Base-by-base conservation (phyloP, 805 yeast species). In the Cyberlindnera americana region DNA sequence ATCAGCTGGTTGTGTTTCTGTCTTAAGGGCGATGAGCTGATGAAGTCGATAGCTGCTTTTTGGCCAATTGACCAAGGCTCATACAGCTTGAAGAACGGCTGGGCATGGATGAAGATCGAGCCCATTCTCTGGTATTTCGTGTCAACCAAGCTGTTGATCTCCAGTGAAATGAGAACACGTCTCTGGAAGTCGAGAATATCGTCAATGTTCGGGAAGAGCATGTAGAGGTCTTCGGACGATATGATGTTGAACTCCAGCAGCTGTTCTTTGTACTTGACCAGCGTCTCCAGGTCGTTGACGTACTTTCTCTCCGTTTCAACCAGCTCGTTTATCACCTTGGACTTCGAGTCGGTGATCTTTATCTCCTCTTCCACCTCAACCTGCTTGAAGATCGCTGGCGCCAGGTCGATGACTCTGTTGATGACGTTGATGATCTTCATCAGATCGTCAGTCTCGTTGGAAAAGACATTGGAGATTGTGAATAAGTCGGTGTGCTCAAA, bases 61-160 rank as follows among this genome's bases (percentile, higher is more conserved):
- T 88, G 97, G 43, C 91, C 91, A 39, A 89, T 72, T 19, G 97
- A 86, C 91, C 96, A 93, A 7, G 95, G 89, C 60, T 89, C 96
- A 62, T 93, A 93, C 9, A 87, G 78, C 47, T 78, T 81, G 66
- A 93, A 93, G 19, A 89, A 91, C 26, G 80, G 78, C 24, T 90
- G 85, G 10, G 93, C 86, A 60, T 83, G 95, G 44, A 85, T 71
- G 60, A 93, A 91, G 2, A 90, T 73, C 1, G 95, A 83, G 3
- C 98, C 99, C 33, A 91, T 78, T 46, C 96, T 72, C 62, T 90
- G 96, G 53, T 77, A 77, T 41, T 77, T 75, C 19, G 78, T 73
- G 2, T 90, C 86, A 3, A 83, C 83, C 29, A 77, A 66, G 5
- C 88, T 80, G 63, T 91, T 89, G 55, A 90, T 85, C 65, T 93